Base-by-base conservation (phyloP, 1,284 basidiomycete species). In the Trichosporon faecale region DNA sequence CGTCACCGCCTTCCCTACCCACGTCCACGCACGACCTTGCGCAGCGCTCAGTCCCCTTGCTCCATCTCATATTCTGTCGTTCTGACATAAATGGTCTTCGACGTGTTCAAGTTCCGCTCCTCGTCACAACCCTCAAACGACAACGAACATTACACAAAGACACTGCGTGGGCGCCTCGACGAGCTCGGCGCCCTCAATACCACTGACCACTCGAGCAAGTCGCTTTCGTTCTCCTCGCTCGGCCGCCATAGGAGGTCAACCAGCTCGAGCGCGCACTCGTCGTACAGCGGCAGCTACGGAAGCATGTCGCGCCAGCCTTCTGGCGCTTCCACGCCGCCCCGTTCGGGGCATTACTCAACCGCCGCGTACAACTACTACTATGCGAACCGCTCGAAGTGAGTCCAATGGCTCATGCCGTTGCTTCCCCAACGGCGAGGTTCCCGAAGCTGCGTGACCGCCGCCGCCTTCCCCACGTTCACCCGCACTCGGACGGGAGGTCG, bases 91-190 rank as follows among this genome's bases (percentile, higher is more conserved):
- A 33, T 68, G 55, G 27, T 65, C 37, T 64, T 72, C 40, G 66
- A 66, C 67, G 66, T 40, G n/a, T 33, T 66, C 64, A 69, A 69
- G 64, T 63, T 44, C 49, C 64, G 65, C 3, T 49, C 57, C 35
- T 18, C 55, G 9, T 25, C 25, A n/a, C 49, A 29, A 55, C 31
- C 18, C 46, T 23, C 27, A 23, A 35, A 21, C 65, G 49, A 66
- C 12, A 37, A 64, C 14, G 72, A 72, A 55, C 65, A 70, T 67
- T 72, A 72, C 69, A 52, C 57, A 16, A 65, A 66, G 49, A 60
- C 67, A 1, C 67, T 72, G 23, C 69, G 67, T 44, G 35, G 33
- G n/a, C 55, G 65, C 52, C 66, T 72, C 65, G 40, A 70, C 60
- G 25, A 29, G 2, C 66, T 72, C 23, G 65, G 25, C 64, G 29